phyloP scores from a whole-genome alignment of 2,329 filamentous ascomycete genomes.

The Botryosphaeria agaves region DNA sequence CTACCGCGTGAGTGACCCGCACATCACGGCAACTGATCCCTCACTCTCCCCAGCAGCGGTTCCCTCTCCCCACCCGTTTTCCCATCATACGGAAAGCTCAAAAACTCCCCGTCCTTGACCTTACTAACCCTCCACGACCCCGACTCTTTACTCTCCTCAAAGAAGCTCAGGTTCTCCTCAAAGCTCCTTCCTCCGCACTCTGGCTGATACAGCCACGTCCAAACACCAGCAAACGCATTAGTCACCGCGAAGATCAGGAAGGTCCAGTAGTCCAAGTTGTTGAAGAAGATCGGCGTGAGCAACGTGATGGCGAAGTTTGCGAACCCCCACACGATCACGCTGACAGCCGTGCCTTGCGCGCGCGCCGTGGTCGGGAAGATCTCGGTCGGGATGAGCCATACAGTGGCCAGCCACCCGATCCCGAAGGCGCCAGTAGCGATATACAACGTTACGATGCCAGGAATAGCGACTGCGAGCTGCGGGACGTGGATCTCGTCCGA shows the following conservation, averaged over 20 bases:
- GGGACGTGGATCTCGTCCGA: slow-evolving; percentile 19
- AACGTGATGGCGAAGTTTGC: slow-evolving; percentile 41
- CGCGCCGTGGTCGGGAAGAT: slow-evolving; percentile 38
- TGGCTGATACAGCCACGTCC: slow-evolving; percentile 34
- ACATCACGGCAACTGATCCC: slow-evolving; percentile 20
- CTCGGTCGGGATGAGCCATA: slow-evolving; percentile 43
- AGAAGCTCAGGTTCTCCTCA: slow-evolving; percentile 43
- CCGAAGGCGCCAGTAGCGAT: slow-evolving; percentile 43
- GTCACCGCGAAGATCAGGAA: slow-evolving; percentile 38
- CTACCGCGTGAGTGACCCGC: no score
- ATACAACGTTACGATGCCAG: slow-evolving; percentile 35
- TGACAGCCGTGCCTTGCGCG: slow-evolving; percentile 36
- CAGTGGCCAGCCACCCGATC: slow-evolving; percentile 40
- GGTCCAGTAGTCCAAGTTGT: slow-evolving; percentile 40
- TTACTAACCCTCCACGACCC: slow-evolving; percentile 36
- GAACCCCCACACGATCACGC: slow-evolving; percentile 38
- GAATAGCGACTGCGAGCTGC: slow-evolving; percentile 26
- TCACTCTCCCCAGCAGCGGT: slow-evolving; percentile 25
- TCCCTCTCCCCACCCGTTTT: slow-evolving; percentile 24
- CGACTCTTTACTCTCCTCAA: slow-evolving; percentile 32
- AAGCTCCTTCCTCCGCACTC: slow-evolving; percentile 41
- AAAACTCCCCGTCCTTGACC: slow-evolving; percentile 34
- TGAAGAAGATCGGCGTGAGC: slow-evolving; percentile 40
- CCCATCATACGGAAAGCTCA: slow-evolving; percentile 23
- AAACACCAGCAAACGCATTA: slow-evolving; percentile 35